Base-by-base conservation (phyloP, 441 rosid genomes). In the Gossypium schwendimanii region DNA sequence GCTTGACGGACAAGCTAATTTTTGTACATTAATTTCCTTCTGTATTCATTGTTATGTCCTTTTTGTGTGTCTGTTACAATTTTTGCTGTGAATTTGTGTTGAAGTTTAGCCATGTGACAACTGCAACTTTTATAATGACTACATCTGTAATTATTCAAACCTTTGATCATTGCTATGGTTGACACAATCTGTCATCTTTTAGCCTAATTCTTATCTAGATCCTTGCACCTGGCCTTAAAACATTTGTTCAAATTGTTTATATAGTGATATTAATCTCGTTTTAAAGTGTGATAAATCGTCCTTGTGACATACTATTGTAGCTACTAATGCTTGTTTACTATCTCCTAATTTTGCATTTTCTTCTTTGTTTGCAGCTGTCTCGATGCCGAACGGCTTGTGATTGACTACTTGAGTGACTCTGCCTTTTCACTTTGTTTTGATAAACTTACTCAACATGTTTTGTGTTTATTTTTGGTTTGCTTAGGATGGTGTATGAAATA, bases 401-500 rank as follows among this genome's bases (percentile, higher is more conserved):
- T 44, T 52, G 39, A 7, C 21, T 18, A 28, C 39, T 71, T 14
- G n/a, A 76, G 63, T 49, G 63, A 53, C 73, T 61, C 73, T 71
- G 31, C 69, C 49, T 17, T 36, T 9, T 63, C 50, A 63, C 28
- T 33, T 63, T 63, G 49, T 63, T 26, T 28, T 61, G 21, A 69
- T 68, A 72, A 67, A 59, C 63, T 53, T 57, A 47, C 33, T 44
- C 64, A 28, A 62, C 21, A 57, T 41, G 31, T 58, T 20, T 24
- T 61, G 65, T 75, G 78, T 41, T 23, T 70, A 66, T 41, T 63
- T 70, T 66, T 76, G 73, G 71, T 63, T 63, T 65, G 17, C 55
- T 45, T 69, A 65, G 74, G 70, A 81, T 74, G 71, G 45, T 72
- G 77, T 61, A 75, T 62, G 49, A 62, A 61, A 75, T 62, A 23